Base-by-base conservation (phyloP, 257 asterid species). In the Penstemon davidsonii region DNA sequence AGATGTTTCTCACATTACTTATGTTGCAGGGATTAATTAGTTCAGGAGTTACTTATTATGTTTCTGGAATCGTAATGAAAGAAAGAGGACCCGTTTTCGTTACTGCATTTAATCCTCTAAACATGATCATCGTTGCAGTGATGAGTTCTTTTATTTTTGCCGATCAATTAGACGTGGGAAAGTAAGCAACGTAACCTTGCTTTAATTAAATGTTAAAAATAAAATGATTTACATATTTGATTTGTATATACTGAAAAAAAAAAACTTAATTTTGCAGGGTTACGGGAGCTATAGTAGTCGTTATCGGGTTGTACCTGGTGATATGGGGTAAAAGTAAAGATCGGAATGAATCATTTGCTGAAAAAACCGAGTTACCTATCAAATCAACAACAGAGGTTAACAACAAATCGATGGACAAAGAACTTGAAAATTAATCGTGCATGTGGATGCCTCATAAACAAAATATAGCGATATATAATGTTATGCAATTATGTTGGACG, bases 31-130 rank as follows among this genome's bases (percentile, higher is more conserved):
- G 89, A 58, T 67, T 84, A 33, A 40, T 84, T 13, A 62, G 70
- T 61, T 84, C 87, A 2, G 89, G 87, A 65, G 78, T 79, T 40
- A 75, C 77, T 0, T 84, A 84, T 57, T 84, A 73, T 60, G 67
- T 84, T 2, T 79, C 85, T 8, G 89, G 87, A 70, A 41, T 69
- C 5, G 64, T 84, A 55, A 79, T 84, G 89, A 75, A 73, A 50
- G 49, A 13, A 10, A 84, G 75, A 49, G 86, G 89, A 25, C 89
- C 85, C 0, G 78, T 84, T 62, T 84, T 84, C n/a, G 86, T 81
- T 25, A 81, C 86, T 1, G 60, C 85, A 3, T 84, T 84, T 60
- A 81, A 62, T 56, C 89, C 89, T 13, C 55, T 84, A 46, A 68
- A 49, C 25, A 84, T 84, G 89, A 69, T 81, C 43, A 70, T 84